Evolutionary conservation across 805 yeast species (phyloP).

Genomic region (Wickerhamiella azyma): DNA sequence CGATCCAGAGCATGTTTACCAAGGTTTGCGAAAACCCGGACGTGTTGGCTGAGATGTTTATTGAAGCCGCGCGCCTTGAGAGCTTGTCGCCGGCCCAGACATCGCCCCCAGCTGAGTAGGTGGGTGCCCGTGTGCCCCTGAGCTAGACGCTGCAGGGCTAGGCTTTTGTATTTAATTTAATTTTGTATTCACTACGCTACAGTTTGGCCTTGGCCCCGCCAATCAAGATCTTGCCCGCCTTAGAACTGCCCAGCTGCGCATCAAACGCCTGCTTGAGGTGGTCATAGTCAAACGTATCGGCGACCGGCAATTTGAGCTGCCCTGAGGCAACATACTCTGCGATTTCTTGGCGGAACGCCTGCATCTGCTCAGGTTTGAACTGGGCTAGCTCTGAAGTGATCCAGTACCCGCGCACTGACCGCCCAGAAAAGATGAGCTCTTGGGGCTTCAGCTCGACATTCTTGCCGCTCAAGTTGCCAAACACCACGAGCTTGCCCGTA

Average conservation of each 20-base stretch:
- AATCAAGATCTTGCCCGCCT: constrained; percentile 10
- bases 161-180: background rate
- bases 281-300: background rate
- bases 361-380: background rate
- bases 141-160: background rate
- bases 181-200: too few species aligned
- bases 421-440: constrained; percentile 4
- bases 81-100: background rate
- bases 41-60: constrained; percentile 38
- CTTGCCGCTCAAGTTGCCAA: constrained; percentile 6
- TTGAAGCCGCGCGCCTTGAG: constrained; percentile 24
- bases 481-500: constrained; percentile 2
- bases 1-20: constrained; percentile 54
- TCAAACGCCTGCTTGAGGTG: constrained; percentile 2
- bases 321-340: background rate
- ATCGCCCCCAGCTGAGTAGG: background rate
- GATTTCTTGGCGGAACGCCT: constrained; percentile 3
- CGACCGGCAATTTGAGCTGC: constrained; percentile 2
- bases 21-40: constrained; percentile 42
- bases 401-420: constrained; percentile 6
- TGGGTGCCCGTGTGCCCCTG: too few species aligned
- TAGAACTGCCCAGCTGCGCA: background rate
- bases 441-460: constrained; percentile 2
- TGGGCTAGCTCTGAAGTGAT: background rate
- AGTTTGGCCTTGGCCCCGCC: background rate